Conservation (phyloP, 164 flowering plant species). For the Buxus sempervirens region DNA sequence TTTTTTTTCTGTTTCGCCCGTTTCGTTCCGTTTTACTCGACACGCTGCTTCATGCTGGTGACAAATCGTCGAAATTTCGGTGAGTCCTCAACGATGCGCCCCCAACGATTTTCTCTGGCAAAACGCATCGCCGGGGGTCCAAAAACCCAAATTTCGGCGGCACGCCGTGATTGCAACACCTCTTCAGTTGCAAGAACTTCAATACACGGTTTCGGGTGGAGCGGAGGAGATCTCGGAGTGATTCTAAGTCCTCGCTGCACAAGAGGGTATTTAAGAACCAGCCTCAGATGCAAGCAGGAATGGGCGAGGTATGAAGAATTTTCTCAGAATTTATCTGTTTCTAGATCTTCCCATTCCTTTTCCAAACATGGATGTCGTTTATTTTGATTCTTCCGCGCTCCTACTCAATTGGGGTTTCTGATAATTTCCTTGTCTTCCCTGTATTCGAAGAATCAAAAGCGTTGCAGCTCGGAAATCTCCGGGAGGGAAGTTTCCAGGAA, state of each 20-base stretch:
- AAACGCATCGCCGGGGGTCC: too few relatives aligned
- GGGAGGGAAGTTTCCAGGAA: constrained; percentile 29
- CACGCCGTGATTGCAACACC: too few relatives aligned
- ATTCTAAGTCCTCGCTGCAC: constrained; percentile 77
- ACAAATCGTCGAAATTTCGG: too few relatives aligned
- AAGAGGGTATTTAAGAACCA: constrained; percentile 63
- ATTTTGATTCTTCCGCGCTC: too few relatives aligned
- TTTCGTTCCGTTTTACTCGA: too few relatives aligned
- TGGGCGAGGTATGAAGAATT: constrained; percentile 45
- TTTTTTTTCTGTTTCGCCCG: too few relatives aligned
- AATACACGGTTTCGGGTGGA: constrained; percentile 86
- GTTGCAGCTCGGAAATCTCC: constrained; percentile 41
- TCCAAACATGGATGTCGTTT: too few relatives aligned
- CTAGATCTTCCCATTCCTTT: too few relatives aligned
- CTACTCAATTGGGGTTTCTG: constrained; percentile 1
- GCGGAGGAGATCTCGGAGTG: constrained; percentile 52
- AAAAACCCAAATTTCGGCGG: too few relatives aligned
- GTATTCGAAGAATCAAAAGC: constrained; percentile 41
- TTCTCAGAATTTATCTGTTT: neutral
- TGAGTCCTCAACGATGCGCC: too few relatives aligned
- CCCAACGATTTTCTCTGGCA: too few relatives aligned
- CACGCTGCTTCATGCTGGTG: too few relatives aligned
- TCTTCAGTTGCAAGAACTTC: constrained; percentile 94
- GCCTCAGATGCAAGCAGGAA: constrained; percentile 92
- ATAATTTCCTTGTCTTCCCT: neutral